Conservation (phyloP, 202 grass and related monocot species). For the Elaeis oleifera region DNA sequence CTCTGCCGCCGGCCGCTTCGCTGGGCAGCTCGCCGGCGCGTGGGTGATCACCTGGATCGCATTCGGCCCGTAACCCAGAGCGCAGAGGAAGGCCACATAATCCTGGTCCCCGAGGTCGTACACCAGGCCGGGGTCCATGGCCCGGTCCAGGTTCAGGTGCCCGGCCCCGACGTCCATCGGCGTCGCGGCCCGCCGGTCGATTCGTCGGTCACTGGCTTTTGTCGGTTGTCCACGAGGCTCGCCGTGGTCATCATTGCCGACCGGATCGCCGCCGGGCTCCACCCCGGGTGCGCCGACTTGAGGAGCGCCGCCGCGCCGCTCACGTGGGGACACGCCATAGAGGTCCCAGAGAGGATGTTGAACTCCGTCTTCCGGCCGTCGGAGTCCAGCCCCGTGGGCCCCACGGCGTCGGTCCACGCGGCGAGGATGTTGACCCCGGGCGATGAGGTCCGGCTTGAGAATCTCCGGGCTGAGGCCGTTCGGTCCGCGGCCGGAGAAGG, state of each 20-base stretch:
- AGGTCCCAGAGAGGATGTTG: slow-evolving; percentile 7
- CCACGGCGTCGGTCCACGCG: slow-evolving; percentile 1
- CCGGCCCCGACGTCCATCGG: slow-evolving; percentile 1
- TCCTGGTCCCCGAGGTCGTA: neutral
- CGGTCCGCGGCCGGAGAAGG: slow-evolving; percentile 17
- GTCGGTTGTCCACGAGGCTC: neutral
- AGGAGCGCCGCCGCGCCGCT: slow-evolving; percentile 9
- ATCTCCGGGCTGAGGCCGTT: slow-evolving; percentile 5
- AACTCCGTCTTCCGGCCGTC: slow-evolving; percentile 5
- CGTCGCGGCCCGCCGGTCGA: neutral
- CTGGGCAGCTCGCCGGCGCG: neutral
- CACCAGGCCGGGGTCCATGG: slow-evolving; percentile 1
- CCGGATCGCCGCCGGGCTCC: slow-evolving; percentile 6
- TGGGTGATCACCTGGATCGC: neutral
- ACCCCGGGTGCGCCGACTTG: slow-evolving; percentile 2
- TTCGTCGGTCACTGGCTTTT: neutral
- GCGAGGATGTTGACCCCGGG: slow-evolving; percentile 24
- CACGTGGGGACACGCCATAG: neutral
- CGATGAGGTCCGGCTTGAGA: slow-evolving; percentile 16
- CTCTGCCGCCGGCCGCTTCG: neutral
- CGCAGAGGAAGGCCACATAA: slow-evolving; percentile 8
- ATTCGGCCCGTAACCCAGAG: neutral
- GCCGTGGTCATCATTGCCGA: slow-evolving; percentile 9
- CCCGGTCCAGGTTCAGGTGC: slow-evolving; percentile 3
- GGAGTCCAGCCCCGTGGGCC: slow-evolving; percentile 2